Percentiles rank a stretch among this genome's conserved stretches.
These are phyloP conservation scores for Balakata baccata DNA, from an alignment of 345 rosid species.

Conservation along the genomic window DNA sequence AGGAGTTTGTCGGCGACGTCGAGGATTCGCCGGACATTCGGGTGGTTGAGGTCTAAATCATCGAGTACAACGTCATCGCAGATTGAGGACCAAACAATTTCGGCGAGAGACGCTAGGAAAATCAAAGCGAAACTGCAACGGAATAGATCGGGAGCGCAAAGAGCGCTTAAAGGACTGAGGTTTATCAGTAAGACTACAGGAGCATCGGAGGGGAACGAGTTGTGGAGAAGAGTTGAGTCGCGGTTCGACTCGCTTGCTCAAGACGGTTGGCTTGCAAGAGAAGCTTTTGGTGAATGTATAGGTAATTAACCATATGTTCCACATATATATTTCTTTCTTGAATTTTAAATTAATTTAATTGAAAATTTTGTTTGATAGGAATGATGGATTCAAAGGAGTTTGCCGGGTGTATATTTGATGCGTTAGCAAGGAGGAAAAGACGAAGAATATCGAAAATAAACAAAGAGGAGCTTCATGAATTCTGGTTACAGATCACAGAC, in stretches of 20 bases:
- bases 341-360: no score
- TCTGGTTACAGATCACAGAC: conserved; percentile 84
- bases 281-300: conserved; percentile 90
- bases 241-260: conserved; percentile 52
- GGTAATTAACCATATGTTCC: conserved; percentile 32
- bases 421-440: conserved; percentile 58
- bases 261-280: conserved; percentile 69
- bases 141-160: conserved; percentile 61
- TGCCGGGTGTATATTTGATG: conserved; percentile 75
- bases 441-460: conserved; percentile 58
- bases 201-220: conserved; percentile 42
- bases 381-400: conserved; percentile 92
- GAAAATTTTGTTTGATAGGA: conserved; percentile 32
- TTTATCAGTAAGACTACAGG: conserved; percentile 60
- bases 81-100: conserved; percentile 20
- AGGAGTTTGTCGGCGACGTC: conserved; percentile 60
- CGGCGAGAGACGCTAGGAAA: conserved; percentile 59
- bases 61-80: conserved; percentile 43
- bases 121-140: conserved; percentile 57
- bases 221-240: conserved; percentile 67
- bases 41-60: conserved; percentile 58
- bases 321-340: no score
- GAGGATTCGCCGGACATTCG: conserved; percentile 52
- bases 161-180: conserved; percentile 73
- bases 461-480: conserved; percentile 73